These are phyloP conservation scores for Sphagnum contortum DNA, from an alignment of 225 moss, liverwort and hornwort species.

Conservation along the genomic window DNA sequence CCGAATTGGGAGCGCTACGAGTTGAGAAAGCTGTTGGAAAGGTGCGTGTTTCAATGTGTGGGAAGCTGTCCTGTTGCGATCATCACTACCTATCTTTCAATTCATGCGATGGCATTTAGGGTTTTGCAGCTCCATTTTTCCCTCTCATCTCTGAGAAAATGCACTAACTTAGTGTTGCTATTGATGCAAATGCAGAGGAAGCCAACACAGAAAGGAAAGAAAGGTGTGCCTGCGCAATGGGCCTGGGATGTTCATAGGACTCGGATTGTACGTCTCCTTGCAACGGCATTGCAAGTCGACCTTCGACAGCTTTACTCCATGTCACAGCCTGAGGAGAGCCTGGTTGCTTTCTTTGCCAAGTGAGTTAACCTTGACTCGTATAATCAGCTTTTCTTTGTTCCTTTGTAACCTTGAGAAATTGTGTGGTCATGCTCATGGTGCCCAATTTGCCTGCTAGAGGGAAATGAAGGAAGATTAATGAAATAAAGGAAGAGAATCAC, in stretches of 20 bases:
- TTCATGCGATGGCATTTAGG: no score
- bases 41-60: constrained; percentile 22
- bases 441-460: not conserved
- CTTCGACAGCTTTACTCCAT: constrained; percentile 68
- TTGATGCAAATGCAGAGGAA: constrained; percentile 16
- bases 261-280: constrained; percentile 68
- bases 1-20: constrained; percentile 11
- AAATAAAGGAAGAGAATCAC: no score
- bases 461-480: no score
- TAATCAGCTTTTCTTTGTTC: not conserved
- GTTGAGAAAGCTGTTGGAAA: constrained; percentile 40
- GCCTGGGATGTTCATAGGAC: constrained; percentile 68
- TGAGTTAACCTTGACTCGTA: constrained; percentile 22
- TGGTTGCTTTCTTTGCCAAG: constrained; percentile 74
- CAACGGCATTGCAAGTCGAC: constrained; percentile 78
- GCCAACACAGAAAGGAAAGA: constrained; percentile 71
- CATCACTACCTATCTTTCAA: not conserved
- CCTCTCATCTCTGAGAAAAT: not conserved
- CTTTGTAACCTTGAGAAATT: not conserved
- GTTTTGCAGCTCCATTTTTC: no score
- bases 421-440: not conserved
- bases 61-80: not conserved
- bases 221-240: constrained; percentile 84
- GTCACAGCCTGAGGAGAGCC: constrained; percentile 63
- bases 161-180: no score